Evolutionary conservation across 306 rosid genomes (phyloP).

Genomic region (Cercis canadensis): DNA sequence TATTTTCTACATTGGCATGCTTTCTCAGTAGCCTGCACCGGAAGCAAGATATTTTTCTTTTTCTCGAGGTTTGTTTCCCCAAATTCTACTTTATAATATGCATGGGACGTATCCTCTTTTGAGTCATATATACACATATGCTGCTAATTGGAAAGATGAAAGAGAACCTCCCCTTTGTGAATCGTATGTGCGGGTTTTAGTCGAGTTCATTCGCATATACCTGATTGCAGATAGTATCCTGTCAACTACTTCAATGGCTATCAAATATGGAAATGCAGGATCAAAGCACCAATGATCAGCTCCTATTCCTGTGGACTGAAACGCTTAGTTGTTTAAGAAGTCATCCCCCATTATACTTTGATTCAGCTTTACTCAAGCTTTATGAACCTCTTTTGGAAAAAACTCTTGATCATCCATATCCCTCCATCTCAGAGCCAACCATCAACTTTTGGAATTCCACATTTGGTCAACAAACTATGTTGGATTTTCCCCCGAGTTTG

Average conservation of each 20-base stretch:
- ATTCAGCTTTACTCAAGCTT: slow-evolving; percentile 67
- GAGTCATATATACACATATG: background rate
- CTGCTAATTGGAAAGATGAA: slow-evolving; percentile 2
- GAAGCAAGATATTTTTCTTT: slow-evolving; percentile 68
- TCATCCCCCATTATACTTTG: slow-evolving; percentile 64
- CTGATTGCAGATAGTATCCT: slow-evolving; percentile 58
- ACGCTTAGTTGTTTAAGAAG: slow-evolving; percentile 60
- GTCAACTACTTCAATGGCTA: slow-evolving; percentile 76
- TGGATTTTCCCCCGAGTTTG: slow-evolving; percentile 70
- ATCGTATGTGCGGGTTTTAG: background rate
- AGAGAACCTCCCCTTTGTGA: too few relatives aligned
- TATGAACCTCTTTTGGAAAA: slow-evolving; percentile 70
- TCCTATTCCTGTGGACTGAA: slow-evolving; percentile 69
- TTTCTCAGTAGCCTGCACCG: slow-evolving; percentile 61
- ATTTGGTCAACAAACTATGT: slow-evolving; percentile 60
- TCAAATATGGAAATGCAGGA: slow-evolving; percentile 51
- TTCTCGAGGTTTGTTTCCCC: slow-evolving; percentile 54
- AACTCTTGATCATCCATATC: slow-evolving; percentile 72
- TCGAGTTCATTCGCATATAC: background rate
- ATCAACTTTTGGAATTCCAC: slow-evolving; percentile 78
- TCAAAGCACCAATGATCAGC: slow-evolving; percentile 47
- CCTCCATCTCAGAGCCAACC: slow-evolving; percentile 71
- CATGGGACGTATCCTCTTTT: slow-evolving; percentile 6
- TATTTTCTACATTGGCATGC: slow-evolving; percentile 60
- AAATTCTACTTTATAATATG: slow-evolving; percentile 11